Base-by-base conservation (phyloP, 495 filamentous ascomycete species). In the Xylaria cubensis region DNA sequence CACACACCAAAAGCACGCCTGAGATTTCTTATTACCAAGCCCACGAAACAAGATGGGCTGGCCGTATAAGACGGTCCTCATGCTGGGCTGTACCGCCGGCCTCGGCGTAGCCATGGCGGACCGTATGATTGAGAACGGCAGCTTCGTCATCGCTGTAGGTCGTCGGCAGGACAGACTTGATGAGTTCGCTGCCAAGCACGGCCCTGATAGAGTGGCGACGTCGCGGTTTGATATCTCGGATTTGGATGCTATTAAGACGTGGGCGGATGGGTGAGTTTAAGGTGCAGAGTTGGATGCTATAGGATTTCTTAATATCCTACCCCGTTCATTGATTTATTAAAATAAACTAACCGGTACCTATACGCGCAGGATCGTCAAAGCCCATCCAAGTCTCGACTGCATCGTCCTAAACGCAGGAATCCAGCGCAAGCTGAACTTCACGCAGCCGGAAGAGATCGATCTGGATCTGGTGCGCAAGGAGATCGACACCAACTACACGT, bases 71-170 rank as follows among this genome's bases (percentile, higher is more conserved):
- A 90, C 87, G 69, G 87, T 92, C 41, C 89, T 94, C 24, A 75
- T 94, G 68, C 84, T 93, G 64, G 92, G 92, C 34, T 91, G 91
- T 48, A 93, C 92, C 15, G 87, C 88, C 21, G 92, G 92, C 68
- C 93, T 94, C 71, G 92, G 93, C 61, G 77, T 83, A 32, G 90
- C 89, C 0, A 81, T 94, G 34, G 89, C 91, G 3, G 85, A 86
- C 69, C 89, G 87, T 69, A 79, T 94, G 72, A 82, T 94, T 19
- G 77, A 87, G 32, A 85, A 88, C 64, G 91, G 89, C 34, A 84
- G 85, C 76, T 82, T 83, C 58, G 85, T 93, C 19, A 87, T 93
- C 32, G 86, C 88, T 19, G 84, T 89, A 21, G 92, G 92, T 12
- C 84, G 92, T 8, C 84, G 92, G 44, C 83, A 90, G 76, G 90